Evolutionary conservation across 257 asterid species (phyloP), one percentile per base, ranked within the genome.

Genomic region (Gentiana straminea): DNA sequence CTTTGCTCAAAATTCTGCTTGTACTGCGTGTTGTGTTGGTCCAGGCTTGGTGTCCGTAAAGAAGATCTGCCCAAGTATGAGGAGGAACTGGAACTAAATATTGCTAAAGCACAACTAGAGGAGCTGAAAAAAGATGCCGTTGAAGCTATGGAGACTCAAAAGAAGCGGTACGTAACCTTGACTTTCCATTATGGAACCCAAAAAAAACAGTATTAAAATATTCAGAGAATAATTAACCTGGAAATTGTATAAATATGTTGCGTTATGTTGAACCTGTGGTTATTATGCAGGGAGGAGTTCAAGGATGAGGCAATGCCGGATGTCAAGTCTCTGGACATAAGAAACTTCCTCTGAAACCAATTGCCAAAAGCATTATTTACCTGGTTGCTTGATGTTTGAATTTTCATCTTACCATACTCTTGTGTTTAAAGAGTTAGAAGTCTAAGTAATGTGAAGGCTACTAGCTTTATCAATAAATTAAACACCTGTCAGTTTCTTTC

Each of bases 71-170:
- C 98, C 65, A 91, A 91, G 59, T 84, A 79, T 9, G 96, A 91
- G 74, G 92, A 91, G 64, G 72, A 84, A 64, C 65, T 91, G 75
- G 98, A 91, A 67, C 84, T 79, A 1, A 91, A 87, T 65, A 74
- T 91, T 50, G 92, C 98, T 1, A 87, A 84, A 76, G 96, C 94
- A 37, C 96, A 91, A 54, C 73, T 87, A 49, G 93, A 81, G 67
- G 94, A 84, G 69, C 73, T 91, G 77, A 77, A 86, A 76, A 90
- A 90, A 81, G 94, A 86, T 38, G 84, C 79, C 39, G 3, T 73
- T 57, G 96, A 91, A 66, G 98, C 96, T 63, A 91, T 91, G 98
- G 96, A 84, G 36, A 79, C 96, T 61, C 96, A 91, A 73, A 84
- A 81, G 82, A 84, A 87, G 73, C 55, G 88, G 95, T 89, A 81